Conservation (phyloP, 805 yeast species). For the Candida coleopterorum region DNA sequence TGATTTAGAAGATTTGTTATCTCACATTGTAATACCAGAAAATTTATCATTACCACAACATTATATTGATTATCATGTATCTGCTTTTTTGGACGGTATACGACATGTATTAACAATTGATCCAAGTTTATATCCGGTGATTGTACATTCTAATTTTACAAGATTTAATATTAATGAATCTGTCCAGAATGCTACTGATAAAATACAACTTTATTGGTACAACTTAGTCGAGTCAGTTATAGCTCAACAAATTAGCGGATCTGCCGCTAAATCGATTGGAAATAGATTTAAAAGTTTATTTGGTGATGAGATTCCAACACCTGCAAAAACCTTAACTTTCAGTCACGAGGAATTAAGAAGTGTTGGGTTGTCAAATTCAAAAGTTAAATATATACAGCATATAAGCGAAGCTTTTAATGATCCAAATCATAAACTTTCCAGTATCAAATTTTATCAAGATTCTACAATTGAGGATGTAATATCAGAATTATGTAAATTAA, state of each 20-base stretch:
- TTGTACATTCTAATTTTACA: conserved; percentile 25
- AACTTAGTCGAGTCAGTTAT: conserved; percentile 42
- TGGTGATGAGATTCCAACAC: conserved; percentile 43
- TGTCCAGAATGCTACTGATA: conserved; percentile 10
- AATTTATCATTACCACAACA: conserved; percentile 21
- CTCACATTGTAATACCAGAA: conserved; percentile 12
- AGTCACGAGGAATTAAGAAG: conserved; percentile 47
- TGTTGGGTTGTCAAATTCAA: conserved; percentile 67
- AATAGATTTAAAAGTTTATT: conserved; percentile 37
- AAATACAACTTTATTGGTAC: conserved; percentile 32
- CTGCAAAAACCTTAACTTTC: conserved; percentile 39
- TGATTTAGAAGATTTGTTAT: conserved; percentile 16
- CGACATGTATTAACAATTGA: conserved; percentile 26
- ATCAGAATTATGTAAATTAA: conserved; percentile 46
- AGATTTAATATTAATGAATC: conserved; percentile 11
- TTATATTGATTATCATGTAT: conserved; percentile 26
- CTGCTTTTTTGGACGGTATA: conserved; percentile 30
- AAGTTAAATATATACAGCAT: conserved; percentile 57
- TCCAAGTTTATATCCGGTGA: conserved; percentile 29
- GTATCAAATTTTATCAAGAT: conserved; percentile 30
- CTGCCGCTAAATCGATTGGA: conserved; percentile 69
- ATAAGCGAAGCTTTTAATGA: conserved; percentile 49
- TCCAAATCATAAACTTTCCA: conserved; percentile 27
- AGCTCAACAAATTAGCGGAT: conserved; percentile 74
- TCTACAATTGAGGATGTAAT: conserved; percentile 43